Base-by-base conservation (phyloP, 2,329 filamentous ascomycete genomes). In the Aspergillus aculeatinus region DNA sequence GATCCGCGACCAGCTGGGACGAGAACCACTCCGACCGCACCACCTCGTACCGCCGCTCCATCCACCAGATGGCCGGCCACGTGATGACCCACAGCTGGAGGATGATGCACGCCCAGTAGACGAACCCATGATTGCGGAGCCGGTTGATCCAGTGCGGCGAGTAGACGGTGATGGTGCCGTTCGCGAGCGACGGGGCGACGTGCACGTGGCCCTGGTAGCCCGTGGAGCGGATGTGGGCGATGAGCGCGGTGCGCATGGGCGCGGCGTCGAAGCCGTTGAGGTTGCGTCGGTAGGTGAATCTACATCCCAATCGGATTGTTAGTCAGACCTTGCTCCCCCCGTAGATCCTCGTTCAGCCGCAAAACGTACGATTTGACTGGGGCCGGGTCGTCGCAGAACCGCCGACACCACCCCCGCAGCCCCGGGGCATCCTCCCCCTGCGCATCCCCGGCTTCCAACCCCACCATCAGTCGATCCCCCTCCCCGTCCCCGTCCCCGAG, bases 51-150 rank as follows among this genome's bases (percentile, higher is more conserved):
- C 72, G 70, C 35, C 69, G 72, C 55, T 78, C 76, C 35, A 77
- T 58, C 1, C 76, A 55, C 63, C 71, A 71, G 50, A 78, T 74
- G 1, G 76, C 60, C 0, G 76, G 76, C 75, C 76, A 78, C 5
- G 74, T 68, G 53, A 78, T 63, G 50, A 77, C 68, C 76, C 76
- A 78, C 6, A 78, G 68, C 56, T 77, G 76, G 5, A 76, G 65
- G 39, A 78, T 65, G 12, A 77, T 69, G 31, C 71, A 71, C 3
- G 48, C 10, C 70, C 70, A 77, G 67, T 71, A 78, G 6, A 76
- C 64, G 39, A 65, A 71, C 6, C 19, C 35, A 55, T 75, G 75
- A 6, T 69, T 67, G n/a, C 76, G 74, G 1, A 74, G 55, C 1
- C 60, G 69, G 63, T 78, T 78, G 51, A 77, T 67, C 69, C 73